Evolutionary conservation across 768 basidiomycete genomes (phyloP).

Genomic region (Lactifluus subvellereus): DNA sequence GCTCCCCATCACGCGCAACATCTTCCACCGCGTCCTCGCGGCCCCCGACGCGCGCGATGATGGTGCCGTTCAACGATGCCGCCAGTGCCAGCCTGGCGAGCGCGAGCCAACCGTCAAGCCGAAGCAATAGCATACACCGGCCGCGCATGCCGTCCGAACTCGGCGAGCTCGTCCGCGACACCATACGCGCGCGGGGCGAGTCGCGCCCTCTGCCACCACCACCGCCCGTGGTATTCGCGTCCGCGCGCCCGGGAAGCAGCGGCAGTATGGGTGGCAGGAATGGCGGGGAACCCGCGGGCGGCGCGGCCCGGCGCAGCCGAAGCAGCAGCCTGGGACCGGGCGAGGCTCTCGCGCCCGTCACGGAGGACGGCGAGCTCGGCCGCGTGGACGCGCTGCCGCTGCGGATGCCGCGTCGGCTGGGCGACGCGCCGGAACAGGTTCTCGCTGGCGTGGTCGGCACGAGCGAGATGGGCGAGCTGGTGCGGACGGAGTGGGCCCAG

Average conservation of each 20-base stretch:
- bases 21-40: constrained; percentile 17
- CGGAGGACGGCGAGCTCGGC: constrained; percentile 19
- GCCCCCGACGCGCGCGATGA: constrained; percentile 19
- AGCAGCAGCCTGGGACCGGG: constrained; percentile 15
- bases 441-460: not conserved
- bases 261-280: not conserved
- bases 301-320: constrained; percentile 12
- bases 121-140: constrained; percentile 18
- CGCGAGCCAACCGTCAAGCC: constrained; percentile 14
- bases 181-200: constrained; percentile 5
- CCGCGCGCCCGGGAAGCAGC: constrained; percentile 1
- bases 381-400: not conserved
- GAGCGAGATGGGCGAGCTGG: constrained; percentile 13
- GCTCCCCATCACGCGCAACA: not conserved
- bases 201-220: not conserved
- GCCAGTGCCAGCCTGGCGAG: constrained; percentile 13
- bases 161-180: constrained; percentile 18
- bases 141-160: constrained; percentile 16
- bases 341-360: constrained; percentile 22
- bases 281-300: not conserved
- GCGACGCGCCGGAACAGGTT: not conserved
- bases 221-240: not conserved
- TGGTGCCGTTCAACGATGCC: constrained; percentile 12
- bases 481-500: not conserved
- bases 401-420: not conserved